These are phyloP conservation scores for Amanita thiersii DNA, from an alignment of 768 basidiomycete genomes.

Conservation along the genomic window DNA sequence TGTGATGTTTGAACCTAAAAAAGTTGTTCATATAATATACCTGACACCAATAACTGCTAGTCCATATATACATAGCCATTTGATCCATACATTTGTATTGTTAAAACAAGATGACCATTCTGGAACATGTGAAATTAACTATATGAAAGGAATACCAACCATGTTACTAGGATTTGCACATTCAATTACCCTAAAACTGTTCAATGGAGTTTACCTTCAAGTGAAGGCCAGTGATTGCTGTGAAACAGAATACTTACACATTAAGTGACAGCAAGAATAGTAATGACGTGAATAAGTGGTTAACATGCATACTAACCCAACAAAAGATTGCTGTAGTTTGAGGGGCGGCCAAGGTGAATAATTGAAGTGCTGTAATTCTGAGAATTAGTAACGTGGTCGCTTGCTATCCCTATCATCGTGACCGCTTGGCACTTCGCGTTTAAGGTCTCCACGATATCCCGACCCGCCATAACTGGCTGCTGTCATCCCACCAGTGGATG, in stretches of 20 bases:
- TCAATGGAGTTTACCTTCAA: too few species aligned
- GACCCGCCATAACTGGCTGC: constrained; percentile 35
- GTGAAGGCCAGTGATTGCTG: too few species aligned
- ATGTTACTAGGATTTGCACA: too few species aligned
- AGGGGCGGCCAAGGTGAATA: constrained; percentile 5
- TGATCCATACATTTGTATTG: too few species aligned
- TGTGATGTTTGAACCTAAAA: too few species aligned
- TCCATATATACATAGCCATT: too few species aligned
- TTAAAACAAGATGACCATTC: too few species aligned
- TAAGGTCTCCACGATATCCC: constrained; percentile 66
- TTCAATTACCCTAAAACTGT: too few species aligned
- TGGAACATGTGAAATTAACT: too few species aligned
- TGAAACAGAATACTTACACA: constrained; percentile 8
- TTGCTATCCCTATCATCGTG: constrained; percentile 79
- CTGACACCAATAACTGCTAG: too few species aligned
- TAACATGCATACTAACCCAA: constrained; percentile 3
- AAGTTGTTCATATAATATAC: too few species aligned
- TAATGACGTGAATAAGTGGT: constrained; percentile 1
- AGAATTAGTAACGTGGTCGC: constrained; percentile 67
- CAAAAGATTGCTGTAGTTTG: constrained; percentile 8
- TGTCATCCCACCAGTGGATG: constrained; percentile 28
- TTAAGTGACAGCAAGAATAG: constrained; percentile 2
- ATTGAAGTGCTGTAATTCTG: constrained; percentile 3
- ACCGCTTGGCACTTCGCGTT: constrained; percentile 69
- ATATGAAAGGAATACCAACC: too few species aligned